Conservation (phyloP, 768 basidiomycete genomes). For the Mycena venus region DNA sequence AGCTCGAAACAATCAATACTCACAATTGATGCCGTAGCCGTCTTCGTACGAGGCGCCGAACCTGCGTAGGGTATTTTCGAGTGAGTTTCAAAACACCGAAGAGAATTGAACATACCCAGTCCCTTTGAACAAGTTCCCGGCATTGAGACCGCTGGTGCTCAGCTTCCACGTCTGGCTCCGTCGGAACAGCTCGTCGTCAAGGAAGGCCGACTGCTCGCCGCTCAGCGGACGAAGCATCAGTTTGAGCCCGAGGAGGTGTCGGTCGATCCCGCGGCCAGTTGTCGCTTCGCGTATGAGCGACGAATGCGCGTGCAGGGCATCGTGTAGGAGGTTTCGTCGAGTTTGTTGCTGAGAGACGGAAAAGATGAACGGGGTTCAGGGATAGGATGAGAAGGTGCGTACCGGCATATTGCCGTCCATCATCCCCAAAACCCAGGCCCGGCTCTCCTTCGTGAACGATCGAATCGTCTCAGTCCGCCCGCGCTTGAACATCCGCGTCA, state of each 20-base stretch:
- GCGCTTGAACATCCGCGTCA: conserved; percentile 88
- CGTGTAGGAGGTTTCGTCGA: conserved; percentile 66
- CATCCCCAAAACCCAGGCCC: conserved; percentile 86
- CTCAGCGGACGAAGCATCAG: conserved; percentile 68
- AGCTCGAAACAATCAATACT: background rate
- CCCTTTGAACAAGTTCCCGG: conserved; percentile 87
- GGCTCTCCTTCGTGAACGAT: conserved; percentile 77
- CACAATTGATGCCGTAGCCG: conserved; percentile 96
- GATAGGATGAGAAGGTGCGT: conserved; percentile 33
- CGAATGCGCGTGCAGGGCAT: conserved; percentile 80
- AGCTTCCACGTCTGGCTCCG: conserved; percentile 88
- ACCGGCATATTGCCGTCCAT: conserved; percentile 64
- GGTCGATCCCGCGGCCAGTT: conserved; percentile 87
- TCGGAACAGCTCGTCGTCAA: conserved; percentile 83
- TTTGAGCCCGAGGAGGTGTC: conserved; percentile 90
- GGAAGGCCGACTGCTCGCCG: conserved; percentile 71
- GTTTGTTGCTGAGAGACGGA: conserved; percentile 45
- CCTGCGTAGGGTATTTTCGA: conserved; percentile 44
- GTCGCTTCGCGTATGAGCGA: conserved; percentile 82
- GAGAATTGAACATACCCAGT: conserved; percentile 72
- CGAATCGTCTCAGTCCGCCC: conserved; percentile 94
- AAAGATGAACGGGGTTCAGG: background rate
- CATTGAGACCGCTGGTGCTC: conserved; percentile 90
- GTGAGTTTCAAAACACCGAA: background rate
- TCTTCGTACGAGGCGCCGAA: conserved; percentile 87